Percentiles rank a stretch among this genome's conserved stretches.
phyloP scores from a whole-genome alignment of 768 basidiomycete species.

The Nidularia sp. region DNA sequence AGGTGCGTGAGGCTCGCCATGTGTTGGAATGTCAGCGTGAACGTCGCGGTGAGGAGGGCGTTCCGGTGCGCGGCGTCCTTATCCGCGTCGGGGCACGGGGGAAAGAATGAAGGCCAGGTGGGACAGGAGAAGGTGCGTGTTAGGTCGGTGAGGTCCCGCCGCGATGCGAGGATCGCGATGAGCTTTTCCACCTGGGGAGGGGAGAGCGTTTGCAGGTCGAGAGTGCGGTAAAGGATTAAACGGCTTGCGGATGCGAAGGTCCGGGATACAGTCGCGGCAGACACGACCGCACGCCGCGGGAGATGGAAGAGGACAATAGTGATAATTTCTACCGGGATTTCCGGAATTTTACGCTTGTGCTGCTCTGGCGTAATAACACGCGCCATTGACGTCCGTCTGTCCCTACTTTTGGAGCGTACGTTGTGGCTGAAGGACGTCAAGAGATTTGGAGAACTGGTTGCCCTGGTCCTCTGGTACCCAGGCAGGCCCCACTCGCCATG shows the following conservation, averaged over 20 bases:
- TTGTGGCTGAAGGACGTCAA: constrained; percentile 18
- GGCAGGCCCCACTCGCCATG: constrained; percentile 1
- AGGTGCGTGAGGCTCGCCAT: constrained; percentile 40
- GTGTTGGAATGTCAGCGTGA: constrained; percentile 38
- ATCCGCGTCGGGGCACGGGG: constrained; percentile 6
- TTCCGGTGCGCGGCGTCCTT: constrained; percentile 15
- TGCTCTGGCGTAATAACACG: neutral
- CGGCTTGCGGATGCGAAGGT: constrained; percentile 28
- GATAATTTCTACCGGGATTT: constrained; percentile 29
- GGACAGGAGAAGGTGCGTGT: constrained; percentile 35
- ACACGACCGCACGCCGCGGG: constrained; percentile 21
- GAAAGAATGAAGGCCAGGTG: constrained; percentile 38
- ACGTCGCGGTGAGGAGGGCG: constrained; percentile 31
- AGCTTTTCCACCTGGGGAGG: constrained; percentile 26
- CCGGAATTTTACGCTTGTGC: neutral
- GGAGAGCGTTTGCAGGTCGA: constrained; percentile 29
- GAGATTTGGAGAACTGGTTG: constrained; percentile 34
- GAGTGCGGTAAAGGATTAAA: constrained; percentile 21
- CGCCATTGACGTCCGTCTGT: constrained; percentile 9
- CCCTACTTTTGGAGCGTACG: constrained; percentile 10
- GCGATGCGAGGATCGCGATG: constrained; percentile 29
- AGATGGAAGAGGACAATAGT: constrained; percentile 27
- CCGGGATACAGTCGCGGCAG: constrained; percentile 25
- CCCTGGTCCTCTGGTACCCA: constrained; percentile 17
- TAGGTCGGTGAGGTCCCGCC: constrained; percentile 34